A percentile compares a stretch with the other conserved stretches of the same genome.
Evolutionary conservation across 192 early-diverging fungal species (phyloP).

Genomic region (Haplosporangium gracile): DNA sequence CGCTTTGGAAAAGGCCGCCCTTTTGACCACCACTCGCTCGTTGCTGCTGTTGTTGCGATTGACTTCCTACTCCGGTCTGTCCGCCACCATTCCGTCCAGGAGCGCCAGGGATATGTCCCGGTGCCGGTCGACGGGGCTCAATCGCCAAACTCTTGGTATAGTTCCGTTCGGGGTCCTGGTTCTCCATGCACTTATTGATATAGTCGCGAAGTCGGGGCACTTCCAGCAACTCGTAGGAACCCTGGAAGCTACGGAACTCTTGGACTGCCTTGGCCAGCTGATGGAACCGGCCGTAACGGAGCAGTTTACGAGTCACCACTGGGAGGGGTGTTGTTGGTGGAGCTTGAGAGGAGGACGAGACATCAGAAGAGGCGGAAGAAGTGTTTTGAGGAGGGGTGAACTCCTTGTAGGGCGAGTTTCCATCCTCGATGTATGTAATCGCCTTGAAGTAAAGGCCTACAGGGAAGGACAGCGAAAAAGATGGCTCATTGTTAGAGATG

Average conservation of each 20-base stretch:
- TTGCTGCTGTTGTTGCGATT: not conserved
- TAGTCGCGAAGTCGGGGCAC: constrained; percentile 55
- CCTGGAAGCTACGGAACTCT: constrained; percentile 44
- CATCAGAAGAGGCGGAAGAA: not conserved
- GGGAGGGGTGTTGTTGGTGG: constrained; percentile 23
- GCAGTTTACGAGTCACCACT: constrained; percentile 17
- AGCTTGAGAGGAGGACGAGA: not conserved
- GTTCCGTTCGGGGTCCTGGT: constrained; percentile 35
- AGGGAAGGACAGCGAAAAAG: not conserved
- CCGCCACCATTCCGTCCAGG: not conserved
- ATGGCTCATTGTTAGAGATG: not conserved
- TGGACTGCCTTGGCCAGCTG: constrained; percentile 37
- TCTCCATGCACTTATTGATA: constrained; percentile 49
- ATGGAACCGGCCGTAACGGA: constrained; percentile 45
- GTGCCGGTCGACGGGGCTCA: constrained; percentile 44
- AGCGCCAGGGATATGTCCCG: not conserved
- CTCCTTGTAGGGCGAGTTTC: constrained; percentile 52
- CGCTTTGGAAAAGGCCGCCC: constrained; percentile 40
- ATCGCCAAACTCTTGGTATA: constrained; percentile 48
- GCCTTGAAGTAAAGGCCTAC: constrained; percentile 34
- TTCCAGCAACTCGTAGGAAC: constrained; percentile 48
- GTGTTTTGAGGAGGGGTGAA: not conserved
- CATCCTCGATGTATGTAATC: constrained; percentile 49
- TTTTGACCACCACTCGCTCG: constrained; percentile 14
- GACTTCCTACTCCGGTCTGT: not conserved